Evolutionary conservation across 1,284 basidiomycete genomes (phyloP), one percentile per base, ranked within the genome.

Genomic region (Ustilago nuda): DNA sequence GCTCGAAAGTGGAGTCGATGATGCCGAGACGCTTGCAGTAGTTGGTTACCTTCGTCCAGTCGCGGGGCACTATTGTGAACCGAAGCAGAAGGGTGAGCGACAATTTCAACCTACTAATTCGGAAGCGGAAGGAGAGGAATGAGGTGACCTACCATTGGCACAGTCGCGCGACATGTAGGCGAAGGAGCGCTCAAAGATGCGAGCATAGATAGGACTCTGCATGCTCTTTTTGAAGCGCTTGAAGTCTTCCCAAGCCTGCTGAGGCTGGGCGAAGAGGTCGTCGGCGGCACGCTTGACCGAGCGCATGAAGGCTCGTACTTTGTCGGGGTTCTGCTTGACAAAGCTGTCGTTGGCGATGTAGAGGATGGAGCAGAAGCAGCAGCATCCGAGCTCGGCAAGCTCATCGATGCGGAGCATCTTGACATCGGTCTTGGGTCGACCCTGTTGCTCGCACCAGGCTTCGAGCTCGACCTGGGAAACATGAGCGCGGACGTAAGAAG

Each of bases 11-110:
- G 3, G 70, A 61, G 19, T 68, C 69, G 46, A 87, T 82, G 58
- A 87, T 81, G 12, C 82, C 81, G n/a, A 87, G 84, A 23, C 86
- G 78, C 75, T 87, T 86, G 71, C 81, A 85, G 76, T 87, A 87
- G 66, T 79, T 81, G 62, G 84, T 86, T 54, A 86, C 84, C 80
- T 86, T 83, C 60, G 62, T 60, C 80, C 80, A 83, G 61, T 83
- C 82, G 53, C 68, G 72, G 37, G 74, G 82, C 15, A 73, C 53
- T 56, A 36, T 32, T 5, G 2, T n/a, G 12, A 30, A n/a, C 12
- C 23, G 23, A 35, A 43, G 35, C 8, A 43, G 41, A 78, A 78
- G 30, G 46, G 5, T 9, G 33, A 46, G 23, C 15, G 27, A 27
- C 33, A 13, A n/a, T 46, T 30, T 7, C n/a, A 7, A 39, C 15